Conservation (phyloP, 1,139 yeast species). For the Geotrichum reessii region DNA sequence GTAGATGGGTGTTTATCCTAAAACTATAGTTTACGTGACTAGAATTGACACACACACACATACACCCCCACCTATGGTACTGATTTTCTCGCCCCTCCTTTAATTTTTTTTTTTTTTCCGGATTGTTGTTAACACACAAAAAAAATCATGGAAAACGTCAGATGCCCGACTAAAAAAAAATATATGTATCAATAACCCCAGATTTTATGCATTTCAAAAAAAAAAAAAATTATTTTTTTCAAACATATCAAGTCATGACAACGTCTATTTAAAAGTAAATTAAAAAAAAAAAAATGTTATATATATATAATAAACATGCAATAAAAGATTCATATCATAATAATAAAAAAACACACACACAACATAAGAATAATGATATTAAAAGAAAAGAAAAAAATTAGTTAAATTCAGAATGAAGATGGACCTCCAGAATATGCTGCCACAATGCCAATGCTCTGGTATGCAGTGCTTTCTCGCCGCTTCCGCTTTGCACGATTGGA, state of each 20-base stretch:
- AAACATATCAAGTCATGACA: not conserved
- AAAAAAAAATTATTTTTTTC: too few species aligned
- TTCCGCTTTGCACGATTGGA: not conserved
- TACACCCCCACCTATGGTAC: too few species aligned
- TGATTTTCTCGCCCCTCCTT: too few species aligned
- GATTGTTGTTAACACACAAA: not conserved
- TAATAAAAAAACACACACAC: not conserved
- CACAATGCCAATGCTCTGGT: conserved; percentile 13
- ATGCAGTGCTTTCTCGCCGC: conserved; percentile 12
- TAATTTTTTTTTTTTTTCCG: not conserved
- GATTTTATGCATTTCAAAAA: not conserved
- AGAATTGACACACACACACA: too few species aligned
- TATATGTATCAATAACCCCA: not conserved
- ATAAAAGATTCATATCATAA: not conserved
- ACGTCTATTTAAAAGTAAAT: not conserved
- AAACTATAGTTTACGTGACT: too few species aligned
- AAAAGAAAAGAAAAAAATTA: not conserved
- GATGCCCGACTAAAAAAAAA: not conserved
- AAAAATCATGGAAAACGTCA: not conserved
- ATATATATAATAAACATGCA: not conserved
- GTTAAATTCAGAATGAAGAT: conserved; percentile 3
- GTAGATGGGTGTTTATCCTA: too few species aligned
- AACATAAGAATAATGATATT: not conserved
- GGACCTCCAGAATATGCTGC: conserved; percentile 17
- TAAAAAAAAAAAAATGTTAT: not conserved